Percentiles rank a stretch among this genome's conserved stretches.
phyloP scores from a whole-genome alignment of 2,329 filamentous ascomycete genomes.

The Trichoderma guizhouense region DNA sequence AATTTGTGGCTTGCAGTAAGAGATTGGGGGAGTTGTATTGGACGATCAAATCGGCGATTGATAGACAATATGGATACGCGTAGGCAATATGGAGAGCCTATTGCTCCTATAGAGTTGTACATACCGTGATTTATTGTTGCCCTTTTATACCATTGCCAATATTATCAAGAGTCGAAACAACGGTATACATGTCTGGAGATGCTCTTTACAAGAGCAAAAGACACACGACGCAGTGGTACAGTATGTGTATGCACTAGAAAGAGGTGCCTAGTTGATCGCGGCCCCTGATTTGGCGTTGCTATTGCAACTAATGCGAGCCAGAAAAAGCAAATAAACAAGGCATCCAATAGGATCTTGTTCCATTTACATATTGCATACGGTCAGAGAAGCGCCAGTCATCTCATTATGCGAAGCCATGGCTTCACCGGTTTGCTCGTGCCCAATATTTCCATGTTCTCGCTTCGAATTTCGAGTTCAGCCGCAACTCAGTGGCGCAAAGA shows the following conservation, averaged over 20 bases:
- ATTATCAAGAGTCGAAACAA: not conserved
- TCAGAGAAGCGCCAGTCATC: not conserved
- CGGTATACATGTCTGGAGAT: not conserved
- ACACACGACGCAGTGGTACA: not conserved
- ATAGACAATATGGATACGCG: not conserved
- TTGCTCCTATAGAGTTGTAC: not conserved
- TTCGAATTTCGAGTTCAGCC: not conserved
- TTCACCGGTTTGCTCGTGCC: not conserved
- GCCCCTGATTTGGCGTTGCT: not conserved
- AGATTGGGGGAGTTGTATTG: not conserved
- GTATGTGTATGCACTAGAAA: not conserved
- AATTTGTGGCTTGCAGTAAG: not conserved
- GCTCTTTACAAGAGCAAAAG: not conserved
- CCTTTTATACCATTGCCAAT: not conserved
- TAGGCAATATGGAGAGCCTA: not conserved
- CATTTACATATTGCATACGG: not conserved
- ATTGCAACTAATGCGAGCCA: not conserved
- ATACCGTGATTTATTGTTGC: not conserved
- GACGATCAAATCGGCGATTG: not conserved
- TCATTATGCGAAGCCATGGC: not conserved
- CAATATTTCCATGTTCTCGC: not conserved
- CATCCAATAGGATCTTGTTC: not conserved
- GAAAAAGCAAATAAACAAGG: not conserved
- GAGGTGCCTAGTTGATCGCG: not conserved
- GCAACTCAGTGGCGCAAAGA: not conserved